Evolutionary conservation across 1,284 basidiomycete genomes (phyloP).

Genomic region (Trichosporon ovoides): DNA sequence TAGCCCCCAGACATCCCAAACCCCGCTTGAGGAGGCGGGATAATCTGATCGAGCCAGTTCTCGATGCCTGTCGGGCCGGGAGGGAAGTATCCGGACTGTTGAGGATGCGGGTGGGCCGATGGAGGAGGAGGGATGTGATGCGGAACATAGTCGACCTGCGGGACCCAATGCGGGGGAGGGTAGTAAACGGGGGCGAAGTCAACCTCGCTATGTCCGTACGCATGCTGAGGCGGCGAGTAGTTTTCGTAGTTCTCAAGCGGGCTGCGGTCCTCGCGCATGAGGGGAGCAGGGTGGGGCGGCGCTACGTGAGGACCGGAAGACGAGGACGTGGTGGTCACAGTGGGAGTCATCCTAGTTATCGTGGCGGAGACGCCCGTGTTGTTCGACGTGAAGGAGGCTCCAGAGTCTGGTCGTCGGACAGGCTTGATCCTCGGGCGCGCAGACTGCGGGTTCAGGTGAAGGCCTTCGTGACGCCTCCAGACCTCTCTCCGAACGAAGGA

Average conservation of each 20-base stretch:
- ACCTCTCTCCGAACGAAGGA: constrained; percentile 13
- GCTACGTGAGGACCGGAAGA: background rate
- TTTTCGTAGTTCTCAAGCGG: background rate
- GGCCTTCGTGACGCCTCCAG: constrained; percentile 15
- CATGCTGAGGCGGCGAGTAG: background rate
- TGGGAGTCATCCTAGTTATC: background rate
- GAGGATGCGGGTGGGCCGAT: background rate
- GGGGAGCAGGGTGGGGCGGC: background rate
- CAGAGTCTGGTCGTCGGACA: background rate
- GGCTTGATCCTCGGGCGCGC: constrained; percentile 15
- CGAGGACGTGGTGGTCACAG: constrained; percentile 1
- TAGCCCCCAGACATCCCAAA: constrained; percentile 2
- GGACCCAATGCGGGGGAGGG: background rate
- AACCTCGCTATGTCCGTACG: background rate
- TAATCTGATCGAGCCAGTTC: constrained; percentile 15
- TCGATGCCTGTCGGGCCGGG: constrained; percentile 8
- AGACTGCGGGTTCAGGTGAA: constrained; percentile 16
- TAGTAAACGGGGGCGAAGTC: background rate
- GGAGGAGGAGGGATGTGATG: constrained; percentile 1
- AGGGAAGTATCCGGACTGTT: constrained; percentile 1
- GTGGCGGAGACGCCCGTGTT: background rate
- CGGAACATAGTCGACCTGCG: constrained; percentile 1
- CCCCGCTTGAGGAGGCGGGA: background rate
- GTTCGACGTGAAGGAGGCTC: background rate
- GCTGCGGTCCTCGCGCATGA: constrained; percentile 1